These are phyloP conservation scores for Bipolaris gigantea DNA, from an alignment of 2,329 filamentous ascomycete genomes.

Conservation along the genomic window DNA sequence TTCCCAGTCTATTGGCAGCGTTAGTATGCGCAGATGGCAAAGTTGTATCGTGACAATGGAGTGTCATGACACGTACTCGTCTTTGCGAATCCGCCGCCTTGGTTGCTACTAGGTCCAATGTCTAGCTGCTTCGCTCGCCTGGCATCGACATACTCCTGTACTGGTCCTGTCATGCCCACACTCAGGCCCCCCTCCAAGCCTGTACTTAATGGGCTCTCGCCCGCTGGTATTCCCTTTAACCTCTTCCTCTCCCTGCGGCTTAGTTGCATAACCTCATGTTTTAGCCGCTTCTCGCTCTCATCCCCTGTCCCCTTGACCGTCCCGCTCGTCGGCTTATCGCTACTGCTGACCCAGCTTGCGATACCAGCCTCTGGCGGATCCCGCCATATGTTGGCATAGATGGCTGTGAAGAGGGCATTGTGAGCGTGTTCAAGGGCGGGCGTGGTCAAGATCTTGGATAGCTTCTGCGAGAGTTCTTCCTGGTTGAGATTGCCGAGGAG, in stretches of 20 bases:
- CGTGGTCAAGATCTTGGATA: slow-evolving; percentile 59
- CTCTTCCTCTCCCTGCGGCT: slow-evolving; percentile 62
- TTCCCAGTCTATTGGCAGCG: slow-evolving; percentile 56
- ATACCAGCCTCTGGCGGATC: slow-evolving; percentile 65
- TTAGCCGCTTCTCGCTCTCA: slow-evolving; percentile 64
- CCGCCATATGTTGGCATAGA: slow-evolving; percentile 61
- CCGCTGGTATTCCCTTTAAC: slow-evolving; percentile 58
- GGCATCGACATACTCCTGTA: slow-evolving; percentile 43
- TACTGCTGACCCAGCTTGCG: slow-evolving; percentile 66
- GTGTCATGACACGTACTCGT: slow-evolving; percentile 62
- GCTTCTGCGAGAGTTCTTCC: slow-evolving; percentile 60
- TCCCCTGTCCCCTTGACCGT: slow-evolving; percentile 68
- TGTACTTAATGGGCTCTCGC: slow-evolving; percentile 11
- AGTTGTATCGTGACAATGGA: too few species aligned
- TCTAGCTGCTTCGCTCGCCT: slow-evolving; percentile 54
- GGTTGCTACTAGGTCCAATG: slow-evolving; percentile 65
- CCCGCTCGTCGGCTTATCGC: slow-evolving; percentile 71
- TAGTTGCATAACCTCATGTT: slow-evolving; percentile 66
- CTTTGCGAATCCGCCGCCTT: slow-evolving; percentile 75
- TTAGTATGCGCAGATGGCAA: slow-evolving; percentile 6
- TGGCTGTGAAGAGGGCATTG: slow-evolving; percentile 62
- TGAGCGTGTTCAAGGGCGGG: slow-evolving; percentile 60
- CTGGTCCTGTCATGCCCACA: slow-evolving; percentile 19
- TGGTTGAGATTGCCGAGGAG: slow-evolving; percentile 64
- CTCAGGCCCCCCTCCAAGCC: slow-evolving; percentile 12